A percentile compares a stretch with the other conserved stretches of the same genome.
These are phyloP conservation scores for Tolypocladium guangdongense DNA, from an alignment of 2,329 filamentous ascomycete genomes.

Conservation along the genomic window DNA sequence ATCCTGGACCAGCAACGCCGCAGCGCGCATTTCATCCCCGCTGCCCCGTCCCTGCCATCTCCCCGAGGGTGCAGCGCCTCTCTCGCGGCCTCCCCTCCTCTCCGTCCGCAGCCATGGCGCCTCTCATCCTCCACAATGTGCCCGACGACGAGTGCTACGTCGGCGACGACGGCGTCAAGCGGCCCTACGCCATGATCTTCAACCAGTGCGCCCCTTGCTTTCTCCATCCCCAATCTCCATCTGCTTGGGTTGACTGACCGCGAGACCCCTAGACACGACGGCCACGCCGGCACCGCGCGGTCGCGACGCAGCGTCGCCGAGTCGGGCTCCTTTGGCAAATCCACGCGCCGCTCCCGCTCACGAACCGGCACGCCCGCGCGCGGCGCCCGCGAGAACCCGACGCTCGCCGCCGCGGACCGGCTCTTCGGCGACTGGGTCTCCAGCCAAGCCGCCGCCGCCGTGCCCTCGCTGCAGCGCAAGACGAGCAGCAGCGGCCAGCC, in stretches of 20 bases:
- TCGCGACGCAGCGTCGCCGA: constrained; percentile 45
- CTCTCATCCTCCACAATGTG: constrained; percentile 57
- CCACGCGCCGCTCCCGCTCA: constrained; percentile 51
- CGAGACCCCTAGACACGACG: constrained; percentile 34
- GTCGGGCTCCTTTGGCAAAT: constrained; percentile 56
- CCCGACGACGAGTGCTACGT: constrained; percentile 57
- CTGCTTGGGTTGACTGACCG: constrained; percentile 1
- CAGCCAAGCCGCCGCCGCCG: constrained; percentile 27
- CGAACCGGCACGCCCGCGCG: constrained; percentile 47
- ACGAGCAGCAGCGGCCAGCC: constrained; percentile 18
- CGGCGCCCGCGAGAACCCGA: constrained; percentile 44
- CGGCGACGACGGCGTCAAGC: constrained; percentile 52
- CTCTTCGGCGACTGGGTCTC: constrained; percentile 50
- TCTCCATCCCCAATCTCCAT: not conserved
- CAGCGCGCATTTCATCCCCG: not conserved
- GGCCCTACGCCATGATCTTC: constrained; percentile 57
- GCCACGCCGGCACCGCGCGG: constrained; percentile 34
- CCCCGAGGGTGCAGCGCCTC: not conserved
- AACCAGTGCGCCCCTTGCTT: constrained; percentile 37
- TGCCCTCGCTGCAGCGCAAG: constrained; percentile 19
- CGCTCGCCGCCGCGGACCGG: constrained; percentile 48
- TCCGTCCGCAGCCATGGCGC: constrained; percentile 39
- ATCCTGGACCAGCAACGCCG: not conserved
- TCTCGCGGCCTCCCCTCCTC: not conserved
- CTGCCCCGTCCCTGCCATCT: not conserved